Evolutionary conservation across 2,329 filamentous ascomycete genomes (phyloP), one percentile per base, ranked within the genome.

Genomic region (Aspergillus sp.): DNA sequence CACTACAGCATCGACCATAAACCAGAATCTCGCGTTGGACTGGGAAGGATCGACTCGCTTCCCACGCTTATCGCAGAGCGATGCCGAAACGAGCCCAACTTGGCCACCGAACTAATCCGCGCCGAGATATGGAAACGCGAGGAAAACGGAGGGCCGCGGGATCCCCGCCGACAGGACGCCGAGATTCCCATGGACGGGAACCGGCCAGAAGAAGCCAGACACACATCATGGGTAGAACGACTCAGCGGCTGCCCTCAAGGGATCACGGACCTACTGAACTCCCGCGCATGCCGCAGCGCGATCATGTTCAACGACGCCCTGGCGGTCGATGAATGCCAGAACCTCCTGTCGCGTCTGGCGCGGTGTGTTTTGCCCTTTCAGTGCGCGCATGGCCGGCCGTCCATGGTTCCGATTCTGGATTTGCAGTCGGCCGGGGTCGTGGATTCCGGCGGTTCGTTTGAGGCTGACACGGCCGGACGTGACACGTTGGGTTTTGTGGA

Each of bases 31-130:
- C 22, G n/a, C 10, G 34, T 38, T 11, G 35, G 33, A 2, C 38
- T 33, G 4, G 41, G 84, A 2, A 57, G 54, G 0, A 66, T 91
- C 1, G 62, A 56, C 1, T 60, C 66, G 2, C 65, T 96, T 0
- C 89, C 89, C 0, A 69, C 73, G 0, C 71, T 72, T 17, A 86
- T 96, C 30, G 60, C 74, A 0, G 84, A 93, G 49, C 73, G 88
- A 28, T 94, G 86, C 54, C 72, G 72, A 24, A 52, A 69, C 4
- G 80, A 93, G 34, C 83, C 86, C 0, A 69, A 72, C 5, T 58
- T 94, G 1, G 62, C 89, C 1, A 74, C 85, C 16, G 75, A 84
- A 4, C 62, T 96, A 8, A 62, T 96, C 6, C 76, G 88, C 5
- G 69, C 71, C 4, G 84, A 93, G 51, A 64, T 80, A 0, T 93